Percentiles rank a stretch among this genome's conserved stretches.
Evolutionary conservation across 2,329 filamentous ascomycete species (phyloP).

Genomic region (Penicillium concentricum): DNA sequence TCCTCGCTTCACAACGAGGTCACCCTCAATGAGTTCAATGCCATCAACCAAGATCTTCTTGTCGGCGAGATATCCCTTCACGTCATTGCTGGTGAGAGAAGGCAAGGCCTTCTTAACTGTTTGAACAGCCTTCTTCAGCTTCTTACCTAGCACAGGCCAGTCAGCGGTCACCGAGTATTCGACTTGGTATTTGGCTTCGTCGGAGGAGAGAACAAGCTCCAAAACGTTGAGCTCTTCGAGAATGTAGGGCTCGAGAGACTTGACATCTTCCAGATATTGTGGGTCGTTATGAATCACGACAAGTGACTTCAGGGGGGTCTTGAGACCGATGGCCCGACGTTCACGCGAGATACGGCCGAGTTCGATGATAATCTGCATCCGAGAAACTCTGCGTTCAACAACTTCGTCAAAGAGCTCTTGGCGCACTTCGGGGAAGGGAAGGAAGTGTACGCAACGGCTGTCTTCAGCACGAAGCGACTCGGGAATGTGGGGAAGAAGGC

Average conservation of each 20-base stretch:
- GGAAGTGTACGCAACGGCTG: constrained; percentile 84
- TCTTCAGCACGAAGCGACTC: constrained; percentile 68
- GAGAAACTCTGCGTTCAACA: constrained; percentile 79
- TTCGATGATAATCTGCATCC: constrained; percentile 97
- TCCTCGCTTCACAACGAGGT: constrained; percentile 78
- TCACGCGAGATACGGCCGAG: constrained; percentile 83
- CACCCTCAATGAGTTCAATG: constrained; percentile 76
- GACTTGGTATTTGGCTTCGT: constrained; percentile 89
- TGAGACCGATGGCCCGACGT: constrained; percentile 77
- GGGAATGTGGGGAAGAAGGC: constrained; percentile 78
- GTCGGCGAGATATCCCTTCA: constrained; percentile 71
- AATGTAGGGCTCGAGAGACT: constrained; percentile 83
- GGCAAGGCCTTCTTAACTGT: constrained; percentile 91
- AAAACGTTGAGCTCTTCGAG: constrained; percentile 88
- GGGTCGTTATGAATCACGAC: constrained; percentile 83
- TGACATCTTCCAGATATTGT: constrained; percentile 82
- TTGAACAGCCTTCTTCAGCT: constrained; percentile 90
- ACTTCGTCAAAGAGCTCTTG: constrained; percentile 82
- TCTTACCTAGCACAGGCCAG: constrained; percentile 93
- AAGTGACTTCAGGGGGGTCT: constrained; percentile 85
- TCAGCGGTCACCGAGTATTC: constrained; percentile 88
- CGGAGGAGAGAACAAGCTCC: constrained; percentile 77
- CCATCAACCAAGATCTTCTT: constrained; percentile 81
- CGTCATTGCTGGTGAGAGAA: constrained; percentile 71
- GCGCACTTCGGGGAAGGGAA: constrained; percentile 83